Conservation (phyloP, 1,284 basidiomycete species). For the Microbotryomycetes sp. region DNA sequence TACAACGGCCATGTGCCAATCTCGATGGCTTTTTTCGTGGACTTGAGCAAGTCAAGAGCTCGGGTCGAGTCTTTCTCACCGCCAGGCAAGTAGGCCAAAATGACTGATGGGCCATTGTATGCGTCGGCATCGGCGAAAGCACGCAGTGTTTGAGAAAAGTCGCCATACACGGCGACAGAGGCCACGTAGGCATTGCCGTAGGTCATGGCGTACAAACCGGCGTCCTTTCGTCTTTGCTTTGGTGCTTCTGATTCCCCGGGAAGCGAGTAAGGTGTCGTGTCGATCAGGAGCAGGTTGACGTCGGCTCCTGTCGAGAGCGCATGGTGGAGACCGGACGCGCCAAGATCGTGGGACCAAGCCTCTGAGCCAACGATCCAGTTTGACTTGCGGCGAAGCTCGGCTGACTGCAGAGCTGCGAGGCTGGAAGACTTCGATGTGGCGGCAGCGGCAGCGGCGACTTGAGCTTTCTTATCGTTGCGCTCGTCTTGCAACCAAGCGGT, state of each 20-base stretch:
- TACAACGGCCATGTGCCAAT: conserved; percentile 98
- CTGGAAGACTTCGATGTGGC: conserved; percentile 14
- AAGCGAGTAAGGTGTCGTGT: conserved; percentile 70
- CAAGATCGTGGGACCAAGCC: conserved; percentile 94
- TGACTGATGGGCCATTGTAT: conserved; percentile 82
- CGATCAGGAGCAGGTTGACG: conserved; percentile 92
- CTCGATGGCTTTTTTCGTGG: conserved; percentile 95
- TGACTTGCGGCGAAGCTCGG: conserved; percentile 60
- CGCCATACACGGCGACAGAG: conserved; percentile 89
- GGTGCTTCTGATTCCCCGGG: conserved; percentile 62
- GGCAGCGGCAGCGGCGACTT: conserved; percentile 8
- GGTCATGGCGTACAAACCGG: conserved; percentile 96
- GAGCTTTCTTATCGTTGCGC: conserved; percentile 36
- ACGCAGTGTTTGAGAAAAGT: conserved; percentile 91
- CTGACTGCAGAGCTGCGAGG: conserved; percentile 47
- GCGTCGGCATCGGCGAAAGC: conserved; percentile 85
- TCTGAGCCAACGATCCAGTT: conserved; percentile 98
- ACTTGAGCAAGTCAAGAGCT: conserved; percentile 83
- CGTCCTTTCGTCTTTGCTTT: conserved; percentile 56
- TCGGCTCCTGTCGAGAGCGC: conserved; percentile 83
- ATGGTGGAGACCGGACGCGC: conserved; percentile 93
- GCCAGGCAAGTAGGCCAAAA: conserved; percentile 94
- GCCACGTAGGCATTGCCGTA: conserved; percentile 95
- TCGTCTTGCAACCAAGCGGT: conserved; percentile 56
- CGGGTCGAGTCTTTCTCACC: conserved; percentile 58